phyloP scores from a whole-genome alignment of 495 filamentous ascomycete genomes.

The Penicillium paradoxum region DNA sequence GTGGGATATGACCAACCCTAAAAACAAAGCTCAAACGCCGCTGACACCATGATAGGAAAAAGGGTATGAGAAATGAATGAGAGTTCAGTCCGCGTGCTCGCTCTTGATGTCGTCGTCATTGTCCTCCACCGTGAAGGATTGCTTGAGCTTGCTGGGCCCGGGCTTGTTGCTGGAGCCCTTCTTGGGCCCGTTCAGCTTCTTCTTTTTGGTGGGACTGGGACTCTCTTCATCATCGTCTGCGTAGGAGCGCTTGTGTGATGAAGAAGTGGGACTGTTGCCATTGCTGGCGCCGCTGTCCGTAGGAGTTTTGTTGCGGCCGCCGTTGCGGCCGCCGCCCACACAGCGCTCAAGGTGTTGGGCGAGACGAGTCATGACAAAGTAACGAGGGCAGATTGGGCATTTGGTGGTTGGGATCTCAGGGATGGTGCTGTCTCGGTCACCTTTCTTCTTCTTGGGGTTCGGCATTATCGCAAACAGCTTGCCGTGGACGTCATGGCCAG shows the following conservation, averaged over 20 bases:
- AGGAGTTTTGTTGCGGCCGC: constrained; percentile 51
- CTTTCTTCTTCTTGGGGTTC: constrained; percentile 53
- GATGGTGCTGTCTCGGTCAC: constrained; percentile 24
- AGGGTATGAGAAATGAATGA: constrained; percentile 2
- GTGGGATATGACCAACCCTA: constrained; percentile 7
- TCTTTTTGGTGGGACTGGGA: constrained; percentile 41
- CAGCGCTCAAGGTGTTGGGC: constrained; percentile 77
- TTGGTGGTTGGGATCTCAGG: constrained; percentile 60
- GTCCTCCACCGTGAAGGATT: constrained; percentile 31
- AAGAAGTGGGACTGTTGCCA: constrained; percentile 33
- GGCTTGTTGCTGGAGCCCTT: constrained; percentile 39
- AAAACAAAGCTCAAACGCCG: constrained; percentile 15
- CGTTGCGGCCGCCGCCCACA: constrained; percentile 66
- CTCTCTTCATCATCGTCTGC: constrained; percentile 37
- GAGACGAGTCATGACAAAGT: constrained; percentile 56
- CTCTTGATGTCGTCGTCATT: constrained; percentile 28
- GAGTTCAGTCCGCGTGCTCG: constrained; percentile 21
- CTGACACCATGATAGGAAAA: constrained; percentile 14
- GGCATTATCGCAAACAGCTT: constrained; percentile 63
- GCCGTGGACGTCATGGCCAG: constrained; percentile 77
- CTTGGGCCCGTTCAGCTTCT: constrained; percentile 40
- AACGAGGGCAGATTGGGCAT: constrained; percentile 58
- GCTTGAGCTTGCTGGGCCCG: constrained; percentile 44
- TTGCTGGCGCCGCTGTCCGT: constrained; percentile 32
- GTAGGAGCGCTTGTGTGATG: constrained; percentile 36